Percentiles rank a stretch among this genome's conserved stretches.
These are phyloP conservation scores for Populus simonii DNA, from an alignment of 345 rosid genomes.

Conservation along the genomic window DNA sequence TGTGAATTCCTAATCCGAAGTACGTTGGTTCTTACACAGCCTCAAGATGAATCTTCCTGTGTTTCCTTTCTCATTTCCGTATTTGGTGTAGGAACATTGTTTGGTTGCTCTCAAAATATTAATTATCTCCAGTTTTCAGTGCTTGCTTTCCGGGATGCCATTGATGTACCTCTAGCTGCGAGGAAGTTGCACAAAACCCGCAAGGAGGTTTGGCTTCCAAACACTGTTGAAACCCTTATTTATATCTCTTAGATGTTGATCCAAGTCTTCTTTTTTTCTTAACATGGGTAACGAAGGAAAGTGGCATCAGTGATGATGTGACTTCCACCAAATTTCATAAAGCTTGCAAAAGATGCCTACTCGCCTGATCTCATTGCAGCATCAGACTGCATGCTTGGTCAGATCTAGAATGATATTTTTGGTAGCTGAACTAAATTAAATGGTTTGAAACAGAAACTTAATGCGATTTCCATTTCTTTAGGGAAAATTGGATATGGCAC, in stretches of 20 bases:
- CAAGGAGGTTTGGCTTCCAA: constrained; percentile 60
- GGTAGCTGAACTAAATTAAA: constrained; percentile 17
- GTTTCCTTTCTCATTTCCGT: neutral
- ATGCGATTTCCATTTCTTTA: constrained; percentile 36
- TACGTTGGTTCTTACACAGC: constrained; percentile 33
- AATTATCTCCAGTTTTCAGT: constrained; percentile 39
- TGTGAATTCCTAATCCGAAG: constrained; percentile 96
- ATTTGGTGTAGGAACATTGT: neutral
- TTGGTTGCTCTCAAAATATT: neutral
- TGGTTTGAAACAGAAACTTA: constrained; percentile 3
- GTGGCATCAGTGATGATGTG: constrained; percentile 75
- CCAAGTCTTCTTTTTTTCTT: constrained; percentile 8
- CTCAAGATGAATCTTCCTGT: neutral
- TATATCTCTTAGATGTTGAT: constrained; percentile 6
- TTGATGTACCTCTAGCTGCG: constrained; percentile 94
- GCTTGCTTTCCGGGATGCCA: constrained; percentile 97
- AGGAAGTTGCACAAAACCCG: constrained; percentile 89
- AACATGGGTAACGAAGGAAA: constrained; percentile 79
- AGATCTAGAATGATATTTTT: constrained; percentile 31
- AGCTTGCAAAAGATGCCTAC: constrained; percentile 90
- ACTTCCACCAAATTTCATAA: constrained; percentile 88
- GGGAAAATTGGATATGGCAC: constrained; percentile 99
- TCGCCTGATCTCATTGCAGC: constrained; percentile 99
- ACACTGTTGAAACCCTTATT: constrained; percentile 8
- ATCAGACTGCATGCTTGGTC: constrained; percentile 99